phyloP scores from a whole-genome alignment of 2,329 filamentous ascomycete genomes.

The Phialophora macrospora region DNA sequence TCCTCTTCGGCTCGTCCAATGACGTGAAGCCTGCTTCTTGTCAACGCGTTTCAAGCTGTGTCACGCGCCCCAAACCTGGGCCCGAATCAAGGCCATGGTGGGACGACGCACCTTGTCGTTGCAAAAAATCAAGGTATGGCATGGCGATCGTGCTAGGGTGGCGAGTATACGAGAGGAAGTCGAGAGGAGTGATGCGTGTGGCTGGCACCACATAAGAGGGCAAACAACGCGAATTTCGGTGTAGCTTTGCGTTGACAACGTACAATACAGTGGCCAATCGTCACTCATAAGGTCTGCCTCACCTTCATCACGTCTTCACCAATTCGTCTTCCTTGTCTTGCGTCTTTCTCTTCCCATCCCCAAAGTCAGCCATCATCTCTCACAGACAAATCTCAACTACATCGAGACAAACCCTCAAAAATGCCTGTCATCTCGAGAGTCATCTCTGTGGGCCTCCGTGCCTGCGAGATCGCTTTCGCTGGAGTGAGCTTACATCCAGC shows the following conservation, averaged over 20 bases:
- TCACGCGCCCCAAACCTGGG: constrained; percentile 8
- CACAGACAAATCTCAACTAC: not conserved
- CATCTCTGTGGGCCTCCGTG: constrained; percentile 62
- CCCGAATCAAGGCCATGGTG: constrained; percentile 9
- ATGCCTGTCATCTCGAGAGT: constrained; percentile 55
- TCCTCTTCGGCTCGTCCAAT: constrained; percentile 17
- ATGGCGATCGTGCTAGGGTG: constrained; percentile 5
- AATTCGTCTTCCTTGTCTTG: not conserved
- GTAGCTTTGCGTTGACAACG: constrained; percentile 6
- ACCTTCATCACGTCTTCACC: not conserved
- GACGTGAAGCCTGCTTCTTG: constrained; percentile 21
- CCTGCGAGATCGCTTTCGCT: constrained; percentile 70
- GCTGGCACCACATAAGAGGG: not conserved
- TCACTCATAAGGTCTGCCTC: constrained; percentile 9
- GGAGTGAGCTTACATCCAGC: constrained; percentile 55
- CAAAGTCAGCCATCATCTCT: constrained; percentile 4
- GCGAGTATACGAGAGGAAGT: not conserved
- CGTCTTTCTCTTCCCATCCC: not conserved
- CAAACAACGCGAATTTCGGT: constrained; percentile 6
- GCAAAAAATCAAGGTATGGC: constrained; percentile 16
- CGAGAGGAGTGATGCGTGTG: constrained; percentile 9
- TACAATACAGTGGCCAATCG: not conserved
- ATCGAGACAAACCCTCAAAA: constrained; percentile 14
- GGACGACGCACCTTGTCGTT: constrained; percentile 6
- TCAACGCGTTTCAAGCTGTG: constrained; percentile 11